phyloP scores from a whole-genome alignment of 768 basidiomycete species.

The Amanita molliuscula region DNA sequence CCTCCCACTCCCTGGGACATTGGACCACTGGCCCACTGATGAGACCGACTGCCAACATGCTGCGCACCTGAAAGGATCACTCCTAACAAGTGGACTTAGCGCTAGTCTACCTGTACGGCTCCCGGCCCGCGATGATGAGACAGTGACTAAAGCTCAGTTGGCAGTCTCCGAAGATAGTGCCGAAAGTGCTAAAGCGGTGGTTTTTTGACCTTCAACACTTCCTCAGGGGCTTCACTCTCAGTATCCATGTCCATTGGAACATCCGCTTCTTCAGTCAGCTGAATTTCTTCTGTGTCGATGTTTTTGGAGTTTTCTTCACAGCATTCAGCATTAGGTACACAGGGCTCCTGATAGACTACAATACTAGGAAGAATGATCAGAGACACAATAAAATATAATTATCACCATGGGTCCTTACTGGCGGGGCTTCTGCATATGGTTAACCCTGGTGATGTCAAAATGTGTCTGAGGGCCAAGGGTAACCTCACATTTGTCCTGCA shows the following conservation, averaged over 20 bases:
- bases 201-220: neutral
- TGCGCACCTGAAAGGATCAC: no score
- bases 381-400: neutral
- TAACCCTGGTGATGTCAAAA: constrained; percentile 3
- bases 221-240: neutral
- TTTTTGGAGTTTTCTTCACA: neutral
- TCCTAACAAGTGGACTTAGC: no score
- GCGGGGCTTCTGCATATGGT: constrained; percentile 1
- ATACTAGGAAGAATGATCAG: neutral
- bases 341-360: neutral
- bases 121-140: no score
- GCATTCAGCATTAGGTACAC: neutral
- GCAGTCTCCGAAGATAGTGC: no score
- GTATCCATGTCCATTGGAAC: neutral
- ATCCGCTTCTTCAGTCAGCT: neutral
- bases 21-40: no score
- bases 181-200: no score
- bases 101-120: no score
- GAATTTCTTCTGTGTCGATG: neutral
- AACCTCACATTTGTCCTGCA: neutral
- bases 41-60: no score
- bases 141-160: no score
- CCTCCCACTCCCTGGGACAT: no score
- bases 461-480: neutral
- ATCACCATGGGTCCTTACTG: neutral